Percentiles rank a stretch among this genome's conserved stretches.
Evolutionary conservation across 441 rosid genomes (phyloP).

Genomic region (Populus hybrid): DNA sequence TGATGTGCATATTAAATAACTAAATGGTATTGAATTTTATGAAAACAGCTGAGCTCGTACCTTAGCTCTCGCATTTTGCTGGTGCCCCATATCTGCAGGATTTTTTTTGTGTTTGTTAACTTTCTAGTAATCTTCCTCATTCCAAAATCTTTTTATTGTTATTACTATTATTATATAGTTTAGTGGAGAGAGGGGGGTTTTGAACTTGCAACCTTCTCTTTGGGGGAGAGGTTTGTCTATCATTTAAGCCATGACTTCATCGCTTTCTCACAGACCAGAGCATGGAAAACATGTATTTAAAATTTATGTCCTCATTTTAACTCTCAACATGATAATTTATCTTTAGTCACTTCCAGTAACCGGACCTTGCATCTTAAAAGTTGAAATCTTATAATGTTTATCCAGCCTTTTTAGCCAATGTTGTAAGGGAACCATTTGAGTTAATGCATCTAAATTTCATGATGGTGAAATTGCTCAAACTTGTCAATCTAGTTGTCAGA

Average conservation of each 20-base stretch:
- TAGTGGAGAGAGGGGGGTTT: background rate
- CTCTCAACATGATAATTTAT: background rate
- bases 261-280: background rate
- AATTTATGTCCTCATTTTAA: too few species aligned
- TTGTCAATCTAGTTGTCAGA: background rate
- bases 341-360: background rate
- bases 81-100: constrained; percentile 9
- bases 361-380: background rate
- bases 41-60: constrained; percentile 8
- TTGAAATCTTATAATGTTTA: background rate
- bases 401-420: background rate
- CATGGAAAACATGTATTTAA: background rate
- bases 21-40: constrained; percentile 3
- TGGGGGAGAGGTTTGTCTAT: too few species aligned
- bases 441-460: background rate
- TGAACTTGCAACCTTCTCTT: too few species aligned
- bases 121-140: background rate
- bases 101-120: background rate
- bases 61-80: constrained; percentile 13
- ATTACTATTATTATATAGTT: too few species aligned
- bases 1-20: constrained; percentile 11
- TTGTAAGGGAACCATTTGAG: background rate
- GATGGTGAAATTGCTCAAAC: background rate
- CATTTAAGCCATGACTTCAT: background rate
- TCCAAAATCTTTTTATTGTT: background rate